Base-by-base conservation (phyloP, 805 yeast species). In the Ogataea zsoltii region DNA sequence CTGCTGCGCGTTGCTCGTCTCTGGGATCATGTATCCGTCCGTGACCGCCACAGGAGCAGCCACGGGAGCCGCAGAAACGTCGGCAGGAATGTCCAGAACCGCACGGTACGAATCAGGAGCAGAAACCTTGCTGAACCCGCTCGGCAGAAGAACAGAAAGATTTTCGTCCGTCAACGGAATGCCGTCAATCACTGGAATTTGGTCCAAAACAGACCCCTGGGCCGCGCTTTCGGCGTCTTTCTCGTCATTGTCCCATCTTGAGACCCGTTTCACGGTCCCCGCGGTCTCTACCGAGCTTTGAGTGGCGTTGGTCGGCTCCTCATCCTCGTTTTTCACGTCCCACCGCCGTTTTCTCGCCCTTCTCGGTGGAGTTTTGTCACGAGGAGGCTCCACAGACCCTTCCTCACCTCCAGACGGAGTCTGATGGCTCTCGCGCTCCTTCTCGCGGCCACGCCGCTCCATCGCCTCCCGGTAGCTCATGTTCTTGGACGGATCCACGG, bases 1-100 rank as follows among this genome's bases (percentile, higher is more conserved):
- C n/a, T 40, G 42, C 13, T 25, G 44, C 57, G 38, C 63, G 57
- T 14, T 62, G 15, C 70, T 69, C 14, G 65, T 75, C 17, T 79
- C 82, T 0, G 88, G 88, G 26, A 82, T 74, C 51, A 69, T 63
- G 50, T 77, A 84, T 0, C 75, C 69, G 15, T 58, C 65, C 16
- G 53, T 58, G 2, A 61, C 50, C 41, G 57, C 31, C 1, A 46
- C n/a, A 6, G 31, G 28, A 25, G 7, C 11, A 13, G 31, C 30
- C 42, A 58, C 41, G 35, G 60, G 55, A 17, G 41, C 34, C 13
- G 32, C 12, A 4, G 52, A 40, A n/a, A 48, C 29, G 41, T 51
- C 55, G 7, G 62, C 56, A 33, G 56, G 50, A 13, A 46, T 38
- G 28, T 43, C 43, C 3, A 46, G 32, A 29, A 60, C 44, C 2